Evolutionary conservation across 305 asterid genomes (phyloP).

Genomic region (Fraxinus latifolia): DNA sequence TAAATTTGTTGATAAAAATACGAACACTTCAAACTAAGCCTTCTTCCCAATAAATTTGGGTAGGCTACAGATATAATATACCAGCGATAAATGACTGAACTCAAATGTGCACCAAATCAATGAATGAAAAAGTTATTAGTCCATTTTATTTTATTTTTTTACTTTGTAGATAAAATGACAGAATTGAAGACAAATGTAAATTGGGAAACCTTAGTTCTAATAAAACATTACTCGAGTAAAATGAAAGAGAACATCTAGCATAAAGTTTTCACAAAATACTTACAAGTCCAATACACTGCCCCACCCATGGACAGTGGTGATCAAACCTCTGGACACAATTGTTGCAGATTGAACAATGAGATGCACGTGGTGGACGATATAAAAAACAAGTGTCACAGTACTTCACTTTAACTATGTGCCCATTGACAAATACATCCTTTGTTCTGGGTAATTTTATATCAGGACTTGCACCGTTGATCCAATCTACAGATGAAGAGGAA

Average conservation of each 20-base stretch:
- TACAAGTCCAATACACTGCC: constrained; percentile 91
- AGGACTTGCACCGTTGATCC: constrained; percentile 50
- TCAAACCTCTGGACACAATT: constrained; percentile 94
- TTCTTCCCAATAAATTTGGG: neutral
- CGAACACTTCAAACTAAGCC: neutral
- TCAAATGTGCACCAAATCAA: neutral
- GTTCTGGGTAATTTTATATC: constrained; percentile 63
- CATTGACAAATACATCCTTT: constrained; percentile 65
- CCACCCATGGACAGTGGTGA: constrained; percentile 99
- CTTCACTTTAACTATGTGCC: constrained; percentile 66
- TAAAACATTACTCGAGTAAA: neutral
- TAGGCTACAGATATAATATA: neutral
- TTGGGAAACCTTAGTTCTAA: neutral
- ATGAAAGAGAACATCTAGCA: neutral
- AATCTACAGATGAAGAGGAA: constrained; percentile 52
- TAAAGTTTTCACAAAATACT: constrained; percentile 27
- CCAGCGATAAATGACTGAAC: neutral
- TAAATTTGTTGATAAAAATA: neutral
- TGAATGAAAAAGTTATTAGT: neutral
- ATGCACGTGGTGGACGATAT: constrained; percentile 92
- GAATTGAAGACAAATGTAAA: neutral
- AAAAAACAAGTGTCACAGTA: constrained; percentile 82
- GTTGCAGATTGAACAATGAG: constrained; percentile 97
- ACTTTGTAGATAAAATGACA: neutral
- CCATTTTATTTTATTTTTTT: neutral